Percentiles rank a stretch among this genome's conserved stretches.
Evolutionary conservation across 1,284 basidiomycete species (phyloP).

Genomic region (Volvariella surrecta): DNA sequence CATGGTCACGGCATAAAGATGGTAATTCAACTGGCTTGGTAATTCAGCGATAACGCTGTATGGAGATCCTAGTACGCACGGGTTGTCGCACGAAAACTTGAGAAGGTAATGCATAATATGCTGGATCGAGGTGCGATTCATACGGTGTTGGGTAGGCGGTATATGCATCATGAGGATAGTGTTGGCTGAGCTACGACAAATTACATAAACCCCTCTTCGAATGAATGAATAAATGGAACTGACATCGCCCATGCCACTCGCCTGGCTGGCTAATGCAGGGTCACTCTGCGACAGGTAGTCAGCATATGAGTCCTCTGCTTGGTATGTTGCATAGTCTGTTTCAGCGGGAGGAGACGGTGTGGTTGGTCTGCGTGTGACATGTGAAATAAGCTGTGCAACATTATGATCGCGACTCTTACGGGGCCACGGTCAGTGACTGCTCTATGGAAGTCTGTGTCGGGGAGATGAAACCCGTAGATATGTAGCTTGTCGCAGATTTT

Average conservation of each 20-base stretch:
- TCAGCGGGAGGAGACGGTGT: neutral
- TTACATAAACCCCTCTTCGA: neutral
- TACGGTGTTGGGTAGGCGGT: constrained; percentile 25
- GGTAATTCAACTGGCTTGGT: constrained; percentile 70
- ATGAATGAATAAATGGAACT: neutral
- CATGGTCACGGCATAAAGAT: constrained; percentile 73
- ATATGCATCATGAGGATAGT: constrained; percentile 27
- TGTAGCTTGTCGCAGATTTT: constrained; percentile 35
- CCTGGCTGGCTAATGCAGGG: constrained; percentile 29
- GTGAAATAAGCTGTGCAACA: neutral
- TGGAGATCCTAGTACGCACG: constrained; percentile 33
- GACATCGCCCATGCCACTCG: neutral
- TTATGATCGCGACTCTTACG: constrained; percentile 9
- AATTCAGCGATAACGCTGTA: constrained; percentile 5
- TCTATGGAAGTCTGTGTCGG: constrained; percentile 16
- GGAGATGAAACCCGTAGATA: constrained; percentile 12
- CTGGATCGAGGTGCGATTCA: constrained; percentile 27
- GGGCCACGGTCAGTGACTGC: constrained; percentile 8
- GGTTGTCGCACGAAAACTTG: constrained; percentile 58
- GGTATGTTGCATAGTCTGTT: constrained; percentile 5
- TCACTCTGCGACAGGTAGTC: constrained; percentile 31
- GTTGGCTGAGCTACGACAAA: constrained; percentile 18
- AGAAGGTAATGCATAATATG: constrained; percentile 37
- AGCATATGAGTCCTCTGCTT: constrained; percentile 13
- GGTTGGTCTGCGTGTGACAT: constrained; percentile 1